Percentiles rank a stretch among this genome's conserved stretches.
These are phyloP conservation scores for Citrus trifoliata DNA, from an alignment of 345 rosid species.

Conservation along the genomic window DNA sequence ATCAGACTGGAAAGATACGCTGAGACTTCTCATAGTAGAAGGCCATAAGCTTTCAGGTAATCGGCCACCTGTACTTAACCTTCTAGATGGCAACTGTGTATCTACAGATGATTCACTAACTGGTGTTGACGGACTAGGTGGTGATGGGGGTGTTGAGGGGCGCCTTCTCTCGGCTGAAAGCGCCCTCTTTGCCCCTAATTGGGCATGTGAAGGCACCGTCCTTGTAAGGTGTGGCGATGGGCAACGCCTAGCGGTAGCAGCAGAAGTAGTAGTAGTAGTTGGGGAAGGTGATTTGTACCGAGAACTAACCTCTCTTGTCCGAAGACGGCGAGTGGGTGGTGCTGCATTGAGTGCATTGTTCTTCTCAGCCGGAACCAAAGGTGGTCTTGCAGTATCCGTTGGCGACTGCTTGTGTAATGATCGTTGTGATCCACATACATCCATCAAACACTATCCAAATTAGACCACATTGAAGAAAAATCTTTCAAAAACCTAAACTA, in stretches of 20 bases:
- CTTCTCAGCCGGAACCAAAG: constrained; percentile 67
- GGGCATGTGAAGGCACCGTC: constrained; percentile 45
- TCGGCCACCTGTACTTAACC: constrained; percentile 57
- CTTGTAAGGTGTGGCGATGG: constrained; percentile 74
- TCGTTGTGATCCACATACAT: constrained; percentile 54
- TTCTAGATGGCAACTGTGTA: constrained; percentile 53
- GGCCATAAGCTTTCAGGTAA: constrained; percentile 97
- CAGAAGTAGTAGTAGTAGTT: constrained; percentile 38
- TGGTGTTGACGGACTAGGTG: constrained; percentile 64
- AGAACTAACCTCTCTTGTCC: constrained; percentile 63
- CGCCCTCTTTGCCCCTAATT: constrained; percentile 62
- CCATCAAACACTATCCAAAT: constrained; percentile 64
- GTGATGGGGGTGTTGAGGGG: constrained; percentile 74
- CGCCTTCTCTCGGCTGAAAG: constrained; percentile 87
- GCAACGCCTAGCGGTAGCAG: constrained; percentile 47
- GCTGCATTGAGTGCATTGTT: constrained; percentile 64
- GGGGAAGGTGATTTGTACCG: constrained; percentile 83
- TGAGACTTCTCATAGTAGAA: constrained; percentile 98
- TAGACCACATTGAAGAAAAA: constrained; percentile 54
- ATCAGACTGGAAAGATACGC: constrained; percentile 93
- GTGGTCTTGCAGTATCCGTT: constrained; percentile 53
- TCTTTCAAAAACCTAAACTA: constrained; percentile 16
- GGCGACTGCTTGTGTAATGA: constrained; percentile 44
- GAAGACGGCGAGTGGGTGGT: constrained; percentile 48
- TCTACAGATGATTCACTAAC: constrained; percentile 60